These are phyloP conservation scores for Cercospora janseana DNA, from an alignment of 2,329 filamentous ascomycete species.

Conservation along the genomic window DNA sequence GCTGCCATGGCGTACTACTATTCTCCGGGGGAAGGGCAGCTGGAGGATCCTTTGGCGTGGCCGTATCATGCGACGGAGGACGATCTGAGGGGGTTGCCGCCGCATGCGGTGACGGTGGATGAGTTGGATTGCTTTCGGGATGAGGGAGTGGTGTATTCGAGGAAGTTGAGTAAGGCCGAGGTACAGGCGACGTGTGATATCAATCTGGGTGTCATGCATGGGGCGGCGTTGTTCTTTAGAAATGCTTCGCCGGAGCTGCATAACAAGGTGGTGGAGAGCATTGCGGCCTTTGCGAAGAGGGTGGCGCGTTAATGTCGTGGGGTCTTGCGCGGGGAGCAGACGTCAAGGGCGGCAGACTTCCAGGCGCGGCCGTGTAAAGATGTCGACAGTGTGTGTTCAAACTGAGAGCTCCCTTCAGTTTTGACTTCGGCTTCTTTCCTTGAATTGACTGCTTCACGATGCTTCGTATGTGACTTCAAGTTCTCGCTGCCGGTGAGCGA, in stretches of 20 bases:
- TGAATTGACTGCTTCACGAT: too few relatives aligned
- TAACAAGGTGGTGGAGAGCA: constrained; percentile 22
- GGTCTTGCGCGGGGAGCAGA: background rate
- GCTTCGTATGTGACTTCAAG: too few relatives aligned
- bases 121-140: constrained; percentile 36
- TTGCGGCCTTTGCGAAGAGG: constrained; percentile 27
- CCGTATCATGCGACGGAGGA: constrained; percentile 32
- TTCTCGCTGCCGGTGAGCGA: too few relatives aligned
- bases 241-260: constrained; percentile 31
- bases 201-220: constrained; percentile 33
- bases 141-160: constrained; percentile 32
- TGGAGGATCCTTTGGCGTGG: constrained; percentile 34
- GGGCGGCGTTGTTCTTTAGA: constrained; percentile 27
- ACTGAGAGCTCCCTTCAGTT: too few relatives aligned
- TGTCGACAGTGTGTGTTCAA: too few relatives aligned
- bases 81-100: constrained; percentile 34
- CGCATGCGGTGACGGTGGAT: constrained; percentile 31
- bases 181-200: constrained; percentile 29
- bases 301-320: constrained; percentile 8
- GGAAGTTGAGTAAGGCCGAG: constrained; percentile 31
- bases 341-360: background rate
- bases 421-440: too few relatives aligned
- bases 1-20: constrained; percentile 22
- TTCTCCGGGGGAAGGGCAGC: constrained; percentile 8
- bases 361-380: background rate